Base-by-base conservation (phyloP, 352 stramenopile genomes). In the Lagenidium giganteum region DNA sequence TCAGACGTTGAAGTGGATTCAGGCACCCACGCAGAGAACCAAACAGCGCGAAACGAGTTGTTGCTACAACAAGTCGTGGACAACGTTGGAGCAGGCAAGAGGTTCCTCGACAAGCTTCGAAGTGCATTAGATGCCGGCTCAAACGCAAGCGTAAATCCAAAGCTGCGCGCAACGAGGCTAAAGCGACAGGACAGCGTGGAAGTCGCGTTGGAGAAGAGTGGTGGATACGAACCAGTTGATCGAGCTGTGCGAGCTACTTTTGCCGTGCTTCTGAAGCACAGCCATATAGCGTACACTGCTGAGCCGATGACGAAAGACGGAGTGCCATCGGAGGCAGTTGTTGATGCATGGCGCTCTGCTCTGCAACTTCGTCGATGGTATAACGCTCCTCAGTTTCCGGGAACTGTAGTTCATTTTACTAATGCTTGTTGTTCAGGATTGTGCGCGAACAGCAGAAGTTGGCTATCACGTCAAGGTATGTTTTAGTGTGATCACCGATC, bases 371-470 rank as follows among this genome's bases (percentile, higher is more conserved):
- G 76, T 40, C 68, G 74, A 43, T 88, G 76, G 75, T 85, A 66
- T 32, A 14, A 14, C 23, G 9, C 31, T 3, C 3, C 4, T 24
- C 5, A 20, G 14, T 44, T 14, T 16, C 3, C 2, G 3, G 5
- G n/a, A n/a, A n/a, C n/a, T n/a, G n/a, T 22, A 16, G 36, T 28
- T 5, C 16, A 8, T 13, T 24, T 41, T 23, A 12, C 18, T 52
- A 5, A 47, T 33, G n/a, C 16, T 3, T 23, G 8, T 48, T 39
- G 14, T 29, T 22, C 53, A 84, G 74, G 75, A 89, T 89, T 38
- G 77, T 89, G 24, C 53, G 75, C 43, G 77, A 89, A 43, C 77
- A 89, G 30, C 77, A 89, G 36, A 89, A 87, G 31, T 42, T 87
- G n/a, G 76, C 76, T 36, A 74, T 70, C 46, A 47, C 56, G 20